phyloP scores from a whole-genome alignment of 306 rosid genomes.

The Sindora glabra region DNA sequence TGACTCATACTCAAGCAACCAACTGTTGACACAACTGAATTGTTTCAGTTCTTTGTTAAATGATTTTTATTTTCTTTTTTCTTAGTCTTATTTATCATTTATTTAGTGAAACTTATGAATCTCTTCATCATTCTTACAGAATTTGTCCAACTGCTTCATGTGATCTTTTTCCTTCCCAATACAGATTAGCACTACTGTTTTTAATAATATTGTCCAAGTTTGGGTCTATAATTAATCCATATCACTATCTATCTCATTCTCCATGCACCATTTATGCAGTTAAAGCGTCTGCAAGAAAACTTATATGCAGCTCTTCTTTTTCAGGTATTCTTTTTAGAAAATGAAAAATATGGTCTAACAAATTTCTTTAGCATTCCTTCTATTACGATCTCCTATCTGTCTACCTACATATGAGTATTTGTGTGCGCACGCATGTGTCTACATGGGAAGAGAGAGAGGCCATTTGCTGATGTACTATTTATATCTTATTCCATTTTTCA shows the following conservation, averaged over 20 bases:
- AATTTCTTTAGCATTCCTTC: not conserved
- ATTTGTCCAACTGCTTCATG: not conserved
- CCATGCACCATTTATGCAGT: slow-evolving; percentile 39
- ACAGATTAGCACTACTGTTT: not conserved
- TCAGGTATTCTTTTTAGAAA: slow-evolving; percentile 44
- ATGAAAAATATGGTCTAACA: not conserved
- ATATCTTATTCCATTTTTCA: not conserved
- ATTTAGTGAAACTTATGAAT: no score
- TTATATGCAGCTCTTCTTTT: slow-evolving; percentile 44
- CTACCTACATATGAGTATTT: no score
- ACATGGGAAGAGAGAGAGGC: no score
- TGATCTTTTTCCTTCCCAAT: not conserved
- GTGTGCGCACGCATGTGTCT: no score
- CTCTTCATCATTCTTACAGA: not conserved
- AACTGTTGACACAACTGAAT: not conserved
- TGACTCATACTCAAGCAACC: not conserved
- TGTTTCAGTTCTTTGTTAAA: not conserved
- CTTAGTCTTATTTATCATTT: no score
- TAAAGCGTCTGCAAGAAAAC: slow-evolving; percentile 48
- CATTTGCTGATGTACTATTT: not conserved
- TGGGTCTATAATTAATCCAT: no score
- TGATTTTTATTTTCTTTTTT: no score
- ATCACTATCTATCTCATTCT: slow-evolving; percentile 13
- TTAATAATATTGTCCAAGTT: slow-evolving; percentile 6
- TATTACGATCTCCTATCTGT: not conserved